Conservation (phyloP, 208 protist species). For the Trypanosoma caninum region DNA sequence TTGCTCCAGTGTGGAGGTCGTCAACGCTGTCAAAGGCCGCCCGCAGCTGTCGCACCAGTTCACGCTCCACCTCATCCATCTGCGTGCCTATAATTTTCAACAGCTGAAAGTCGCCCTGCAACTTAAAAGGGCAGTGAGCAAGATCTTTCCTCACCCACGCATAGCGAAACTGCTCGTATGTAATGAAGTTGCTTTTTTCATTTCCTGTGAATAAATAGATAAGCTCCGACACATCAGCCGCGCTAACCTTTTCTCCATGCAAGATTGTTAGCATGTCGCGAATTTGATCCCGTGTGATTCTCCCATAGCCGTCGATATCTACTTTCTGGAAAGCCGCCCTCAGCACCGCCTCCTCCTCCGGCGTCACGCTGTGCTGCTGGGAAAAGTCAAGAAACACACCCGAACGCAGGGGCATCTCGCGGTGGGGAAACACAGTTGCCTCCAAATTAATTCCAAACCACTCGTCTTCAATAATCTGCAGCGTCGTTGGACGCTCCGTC, state of each 20-base stretch:
- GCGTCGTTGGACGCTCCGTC: slow-evolving; percentile 69
- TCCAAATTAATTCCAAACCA: slow-evolving; percentile 85
- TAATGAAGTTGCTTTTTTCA: slow-evolving; percentile 42
- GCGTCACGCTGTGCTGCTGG: slow-evolving; percentile 41
- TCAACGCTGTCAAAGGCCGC: slow-evolving; percentile 86
- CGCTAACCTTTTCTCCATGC: slow-evolving; percentile 47
- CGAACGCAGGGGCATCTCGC: slow-evolving; percentile 2
- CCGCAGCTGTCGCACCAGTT: slow-evolving; percentile 77
- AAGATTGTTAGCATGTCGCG: slow-evolving; percentile 84
- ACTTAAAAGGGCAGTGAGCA: slow-evolving; percentile 50
- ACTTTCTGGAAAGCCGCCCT: slow-evolving; percentile 72
- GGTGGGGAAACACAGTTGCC: slow-evolving; percentile 63
- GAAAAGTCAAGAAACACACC: slow-evolving; percentile 67
- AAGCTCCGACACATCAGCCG: slow-evolving; percentile 66
- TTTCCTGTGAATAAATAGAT: slow-evolving; percentile 74
- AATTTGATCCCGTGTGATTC: slow-evolving; percentile 76
- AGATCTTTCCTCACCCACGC: slow-evolving; percentile 84
- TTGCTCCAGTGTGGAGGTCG: slow-evolving; percentile 72
- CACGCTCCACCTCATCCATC: slow-evolving; percentile 68
- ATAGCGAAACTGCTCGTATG: slow-evolving; percentile 79
- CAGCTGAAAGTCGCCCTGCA: slow-evolving; percentile 74
- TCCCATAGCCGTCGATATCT: slow-evolving; percentile 75
- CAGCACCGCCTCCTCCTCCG: slow-evolving; percentile 70
- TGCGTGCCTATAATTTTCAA: slow-evolving; percentile 76
- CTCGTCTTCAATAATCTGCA: slow-evolving; percentile 76